Evolutionary conservation across 768 basidiomycete genomes (phyloP).

Genomic region (Saitozyma podzolica): DNA sequence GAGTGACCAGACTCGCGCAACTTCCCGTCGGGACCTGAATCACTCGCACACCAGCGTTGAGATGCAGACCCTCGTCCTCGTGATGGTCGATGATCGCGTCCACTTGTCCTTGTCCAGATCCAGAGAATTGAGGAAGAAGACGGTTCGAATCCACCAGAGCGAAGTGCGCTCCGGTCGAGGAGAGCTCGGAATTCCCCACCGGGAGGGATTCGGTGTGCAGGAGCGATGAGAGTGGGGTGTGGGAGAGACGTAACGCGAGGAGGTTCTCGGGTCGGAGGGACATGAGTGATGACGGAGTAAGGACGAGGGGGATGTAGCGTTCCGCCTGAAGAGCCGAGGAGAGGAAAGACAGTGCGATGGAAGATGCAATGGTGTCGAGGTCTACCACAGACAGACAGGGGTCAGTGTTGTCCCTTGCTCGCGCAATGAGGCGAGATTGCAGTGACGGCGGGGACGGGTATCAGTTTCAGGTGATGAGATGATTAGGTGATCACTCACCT

Average conservation of each 20-base stretch:
- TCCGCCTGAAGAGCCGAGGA: slow-evolving; percentile 61
- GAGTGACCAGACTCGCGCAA: slow-evolving; percentile 69
- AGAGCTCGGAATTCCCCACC: not conserved
- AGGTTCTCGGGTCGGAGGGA: slow-evolving; percentile 82
- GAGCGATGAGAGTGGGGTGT: slow-evolving; percentile 29
- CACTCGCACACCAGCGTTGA: slow-evolving; percentile 63
- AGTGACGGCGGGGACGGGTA: slow-evolving; percentile 4
- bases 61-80: slow-evolving; percentile 73
- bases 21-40: slow-evolving; percentile 69
- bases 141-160: slow-evolving; percentile 91
- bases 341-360: slow-evolving; percentile 80
- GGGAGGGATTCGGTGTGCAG: slow-evolving; percentile 54
- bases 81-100: slow-evolving; percentile 87
- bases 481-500: slow-evolving; percentile 61
- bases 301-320: slow-evolving; percentile 70
- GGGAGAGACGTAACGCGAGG: slow-evolving; percentile 66
- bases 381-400: slow-evolving; percentile 57
- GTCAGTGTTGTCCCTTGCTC: not conserved
- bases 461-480: too few species aligned
- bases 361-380: slow-evolving; percentile 82
- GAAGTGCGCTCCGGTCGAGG: slow-evolving; percentile 52
- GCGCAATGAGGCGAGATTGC: not conserved
- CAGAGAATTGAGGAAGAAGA: slow-evolving; percentile 54
- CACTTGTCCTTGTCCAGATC: slow-evolving; percentile 57
- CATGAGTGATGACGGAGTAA: slow-evolving; percentile 68